Conservation (phyloP, 768 basidiomycete species). For the Calvatia gigantea region DNA sequence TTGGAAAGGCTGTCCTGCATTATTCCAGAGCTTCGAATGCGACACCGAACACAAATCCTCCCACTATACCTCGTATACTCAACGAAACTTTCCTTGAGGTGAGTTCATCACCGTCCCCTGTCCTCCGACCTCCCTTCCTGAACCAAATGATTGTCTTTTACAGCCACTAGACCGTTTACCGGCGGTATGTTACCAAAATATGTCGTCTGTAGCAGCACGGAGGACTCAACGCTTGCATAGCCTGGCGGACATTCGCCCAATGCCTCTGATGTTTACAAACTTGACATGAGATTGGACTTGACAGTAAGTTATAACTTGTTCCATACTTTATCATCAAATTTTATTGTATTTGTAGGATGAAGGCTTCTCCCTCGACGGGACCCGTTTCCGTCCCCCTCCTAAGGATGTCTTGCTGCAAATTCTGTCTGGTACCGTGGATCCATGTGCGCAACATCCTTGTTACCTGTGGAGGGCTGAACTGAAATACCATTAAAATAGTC, state of each 20-base stretch:
- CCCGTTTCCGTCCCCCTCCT: conserved; percentile 24
- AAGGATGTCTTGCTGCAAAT: conserved; percentile 37
- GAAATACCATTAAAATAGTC: background rate
- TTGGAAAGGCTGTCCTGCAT: background rate
- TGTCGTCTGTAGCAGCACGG: too few relatives aligned
- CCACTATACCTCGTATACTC: background rate
- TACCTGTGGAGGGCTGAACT: background rate
- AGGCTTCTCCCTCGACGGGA: conserved; percentile 23
- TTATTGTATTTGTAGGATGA: background rate
- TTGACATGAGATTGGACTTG: background rate
- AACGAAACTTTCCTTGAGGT: background rate
- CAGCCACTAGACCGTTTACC: background rate
- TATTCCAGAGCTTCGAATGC: background rate
- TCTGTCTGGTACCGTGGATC: conserved; percentile 17
- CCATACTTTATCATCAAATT: background rate
- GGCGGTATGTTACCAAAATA: background rate
- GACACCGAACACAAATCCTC: background rate
- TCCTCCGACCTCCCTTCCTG: too few relatives aligned
- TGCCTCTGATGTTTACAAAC: background rate
- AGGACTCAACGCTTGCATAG: background rate
- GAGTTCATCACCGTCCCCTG: too few relatives aligned
- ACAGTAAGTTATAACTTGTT: background rate
- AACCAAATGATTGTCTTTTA: too few relatives aligned
- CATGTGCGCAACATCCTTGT: conserved; percentile 16
- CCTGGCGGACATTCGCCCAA: background rate